Evolutionary conservation across 495 filamentous ascomycete genomes (phyloP), one percentile per base, ranked within the genome.

Genomic region (Hypoxylon crocopeplum): DNA sequence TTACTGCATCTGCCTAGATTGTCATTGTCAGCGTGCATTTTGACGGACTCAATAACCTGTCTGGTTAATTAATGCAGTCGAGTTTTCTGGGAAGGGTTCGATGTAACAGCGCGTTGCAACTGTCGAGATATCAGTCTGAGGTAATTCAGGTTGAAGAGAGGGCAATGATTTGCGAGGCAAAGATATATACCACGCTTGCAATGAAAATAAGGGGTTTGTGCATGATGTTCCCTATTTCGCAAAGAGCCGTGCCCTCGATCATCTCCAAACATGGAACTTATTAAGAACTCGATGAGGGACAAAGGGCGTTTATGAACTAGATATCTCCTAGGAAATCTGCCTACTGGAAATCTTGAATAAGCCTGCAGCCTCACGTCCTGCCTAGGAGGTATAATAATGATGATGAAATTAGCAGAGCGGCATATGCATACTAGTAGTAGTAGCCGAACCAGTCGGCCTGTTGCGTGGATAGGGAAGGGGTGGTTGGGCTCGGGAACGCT

Each of bases 151-250:
- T 15, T 17, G 21, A 44, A 16, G 32, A 27, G 17, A 48, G 2
- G 52, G 47, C 27, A 62, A 62, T 52, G 47, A 45, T 52, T 36
- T 34, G 59, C 59, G 59, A 57, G 29, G 29, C 47, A 19, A 51
- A 52, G n/a, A n/a, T n/a, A n/a, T n/a, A n/a, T n/a, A n/a, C n/a
- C n/a, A n/a, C n/a, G n/a, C n/a, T n/a, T n/a, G n/a, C n/a, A n/a
- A n/a, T n/a, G n/a, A n/a, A n/a, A n/a, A n/a, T n/a, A n/a, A n/a
- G n/a, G n/a, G n/a, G n/a, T n/a, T n/a, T n/a, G n/a, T n/a, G n/a
- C n/a, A n/a, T n/a, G n/a, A n/a, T n/a, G n/a, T n/a, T n/a, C n/a
- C n/a, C n/a, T n/a, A n/a, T n/a, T n/a, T n/a, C n/a, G n/a, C n/a
- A n/a, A n/a, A n/a, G n/a, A n/a, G n/a, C n/a, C n/a, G n/a, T n/a